Conservation (phyloP, 2,329 filamentous ascomycete species). For the Botryotinia calthae region DNA sequence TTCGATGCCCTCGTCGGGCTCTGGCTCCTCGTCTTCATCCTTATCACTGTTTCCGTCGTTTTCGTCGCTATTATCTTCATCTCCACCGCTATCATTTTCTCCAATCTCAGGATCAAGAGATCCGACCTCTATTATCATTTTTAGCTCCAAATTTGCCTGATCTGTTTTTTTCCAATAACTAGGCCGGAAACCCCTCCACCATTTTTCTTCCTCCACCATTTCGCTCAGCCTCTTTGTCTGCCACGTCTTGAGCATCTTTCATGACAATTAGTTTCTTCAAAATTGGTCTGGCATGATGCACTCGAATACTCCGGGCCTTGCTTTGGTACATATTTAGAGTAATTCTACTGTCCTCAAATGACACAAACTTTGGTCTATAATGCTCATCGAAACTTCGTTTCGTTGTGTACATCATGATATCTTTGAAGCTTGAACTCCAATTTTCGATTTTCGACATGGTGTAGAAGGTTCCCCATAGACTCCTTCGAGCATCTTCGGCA, state of each 20-base stretch:
- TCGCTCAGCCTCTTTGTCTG: not conserved
- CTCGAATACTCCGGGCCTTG: not conserved
- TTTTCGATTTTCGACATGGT: not conserved
- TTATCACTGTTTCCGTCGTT: not conserved
- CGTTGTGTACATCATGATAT: not conserved
- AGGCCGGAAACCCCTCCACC: not conserved
- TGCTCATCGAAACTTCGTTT: not conserved
- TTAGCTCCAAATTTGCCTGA: not conserved
- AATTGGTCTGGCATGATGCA: not conserved
- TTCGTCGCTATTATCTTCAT: not conserved
- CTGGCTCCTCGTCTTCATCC: not conserved
- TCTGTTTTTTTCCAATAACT: not conserved
- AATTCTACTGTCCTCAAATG: no score
- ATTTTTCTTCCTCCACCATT: not conserved
- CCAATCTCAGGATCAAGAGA: not conserved
- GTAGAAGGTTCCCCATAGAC: not conserved
- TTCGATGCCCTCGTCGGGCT: not conserved
- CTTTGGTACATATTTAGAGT: not conserved
- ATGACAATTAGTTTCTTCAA: not conserved
- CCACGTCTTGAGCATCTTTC: not conserved
- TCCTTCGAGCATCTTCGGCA: not conserved
- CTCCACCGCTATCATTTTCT: not conserved
- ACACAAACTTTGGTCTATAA: not conserved
- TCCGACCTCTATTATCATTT: not conserved
- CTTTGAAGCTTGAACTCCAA: not conserved